phyloP scores from a whole-genome alignment of 257 asterid species.

The Lycium ferocissimum region DNA sequence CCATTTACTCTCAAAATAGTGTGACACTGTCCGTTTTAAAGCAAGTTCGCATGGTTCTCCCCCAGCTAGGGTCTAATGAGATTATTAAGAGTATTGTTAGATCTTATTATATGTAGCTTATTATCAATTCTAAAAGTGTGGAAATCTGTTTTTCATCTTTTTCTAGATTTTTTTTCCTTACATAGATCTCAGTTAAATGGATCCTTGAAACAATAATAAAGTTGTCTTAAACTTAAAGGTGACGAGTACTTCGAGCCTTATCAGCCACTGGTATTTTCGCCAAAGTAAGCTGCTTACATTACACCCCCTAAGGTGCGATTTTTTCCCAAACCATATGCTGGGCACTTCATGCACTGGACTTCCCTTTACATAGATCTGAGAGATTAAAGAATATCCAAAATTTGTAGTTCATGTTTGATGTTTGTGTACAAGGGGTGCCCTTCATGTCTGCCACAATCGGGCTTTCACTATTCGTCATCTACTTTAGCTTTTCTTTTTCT shows the following conservation, averaged over 20 bases:
- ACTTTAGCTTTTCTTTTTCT: slow-evolving; percentile 35
- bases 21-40: too few relatives aligned
- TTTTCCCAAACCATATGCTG: too few relatives aligned
- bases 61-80: background rate
- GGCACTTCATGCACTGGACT: background rate
- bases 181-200: too few relatives aligned
- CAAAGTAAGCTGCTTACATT: background rate
- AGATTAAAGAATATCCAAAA: slow-evolving; percentile 24
- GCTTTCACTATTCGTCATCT: slow-evolving; percentile 23
- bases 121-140: too few relatives aligned
- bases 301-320: background rate
- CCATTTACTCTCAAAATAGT: too few relatives aligned
- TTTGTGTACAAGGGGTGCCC: slow-evolving; percentile 19
- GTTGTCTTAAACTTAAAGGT: background rate
- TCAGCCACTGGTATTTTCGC: background rate
- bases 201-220: too few relatives aligned
- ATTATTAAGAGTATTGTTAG: too few relatives aligned
- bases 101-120: background rate
- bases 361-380: background rate
- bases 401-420: background rate
- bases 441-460: slow-evolving; percentile 28
- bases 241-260: background rate
- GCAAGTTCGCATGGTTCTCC: background rate
- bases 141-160: background rate
- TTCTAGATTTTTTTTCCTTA: too few relatives aligned